phyloP scores from a whole-genome alignment of 2,329 filamentous ascomycete species.

The Aspergillus sp. region DNA sequence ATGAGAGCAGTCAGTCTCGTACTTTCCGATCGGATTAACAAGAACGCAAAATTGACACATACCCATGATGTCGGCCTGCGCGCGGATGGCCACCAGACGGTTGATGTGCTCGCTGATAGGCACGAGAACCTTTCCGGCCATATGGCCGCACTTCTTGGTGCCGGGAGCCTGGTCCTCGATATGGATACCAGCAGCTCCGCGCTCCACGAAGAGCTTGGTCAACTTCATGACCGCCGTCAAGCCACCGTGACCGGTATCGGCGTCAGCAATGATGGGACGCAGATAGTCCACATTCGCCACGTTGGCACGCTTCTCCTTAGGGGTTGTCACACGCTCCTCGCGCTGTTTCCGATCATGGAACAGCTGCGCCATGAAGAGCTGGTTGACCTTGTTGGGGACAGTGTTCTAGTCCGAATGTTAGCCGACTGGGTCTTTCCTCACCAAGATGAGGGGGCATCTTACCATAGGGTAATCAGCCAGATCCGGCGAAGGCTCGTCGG shows the following conservation, averaged over 20 bases:
- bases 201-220: constrained; percentile 95
- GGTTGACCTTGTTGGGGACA: constrained; percentile 95
- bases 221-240: constrained; percentile 99
- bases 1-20: constrained; percentile 2
- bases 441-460: constrained; percentile 29
- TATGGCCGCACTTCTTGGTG: constrained; percentile 99
- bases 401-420: constrained; percentile 65
- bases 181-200: constrained; percentile 94
- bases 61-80: constrained; percentile 99
- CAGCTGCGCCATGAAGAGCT: constrained; percentile 96
- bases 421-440: neutral
- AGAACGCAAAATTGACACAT: constrained; percentile 18
- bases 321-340: constrained; percentile 80
- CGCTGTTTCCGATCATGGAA: constrained; percentile 99
- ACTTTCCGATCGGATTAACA: neutral
- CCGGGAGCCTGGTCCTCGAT: constrained; percentile 98
- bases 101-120: constrained; percentile 98
- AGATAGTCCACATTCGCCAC: constrained; percentile 88
- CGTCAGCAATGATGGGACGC: constrained; percentile 92
- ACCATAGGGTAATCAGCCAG: constrained; percentile 96
- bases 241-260: constrained; percentile 94
- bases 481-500: constrained; percentile 95
- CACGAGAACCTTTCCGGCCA: constrained; percentile 97
- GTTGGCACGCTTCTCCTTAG: constrained; percentile 69
- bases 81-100: constrained; percentile 90